Base-by-base conservation (phyloP, 2,329 filamentous ascomycete genomes). In the Boeremia lycopersici region DNA sequence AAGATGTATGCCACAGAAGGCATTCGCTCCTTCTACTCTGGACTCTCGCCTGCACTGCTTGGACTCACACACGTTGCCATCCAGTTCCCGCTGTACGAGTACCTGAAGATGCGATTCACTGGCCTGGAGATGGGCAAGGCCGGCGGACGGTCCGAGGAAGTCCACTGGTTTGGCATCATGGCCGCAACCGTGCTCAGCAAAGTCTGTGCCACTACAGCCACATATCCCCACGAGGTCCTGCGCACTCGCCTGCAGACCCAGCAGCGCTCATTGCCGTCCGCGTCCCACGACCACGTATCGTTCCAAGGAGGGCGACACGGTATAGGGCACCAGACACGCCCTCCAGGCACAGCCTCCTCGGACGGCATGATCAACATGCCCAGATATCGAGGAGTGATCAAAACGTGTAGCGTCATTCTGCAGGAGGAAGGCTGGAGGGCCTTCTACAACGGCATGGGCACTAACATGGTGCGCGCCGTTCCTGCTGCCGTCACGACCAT, bases 1-100 rank as follows among this genome's bases (percentile, higher is more conserved):
- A 97, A 97, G 76, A 99, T 99, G 93, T 99, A 97, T 74, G 85
- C 82, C 26, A 89, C 86, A 0, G 95, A 99, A 79, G 95, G 95
- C 42, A 76, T 99, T 34, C 79, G 85, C 5, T 93, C 93, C 0
- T 99, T 99, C 73, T 99, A 99, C 76, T 96, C 95, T 0, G 95
- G 95, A 10, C 85, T 99, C 30, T 91, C 92, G 0, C 95, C 95
- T 0, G 95, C 95, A 1, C 83, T 99, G 6, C 84, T 99, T 4
- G 95, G 95, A 6, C 82, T 99, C 47, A 91, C 92, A 0, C 95
- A 99, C 71, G 95, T 99, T 34, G 95, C 95, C 17, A 95, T 99
- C 17, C 95, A 99, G 72, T 98, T 99, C 65, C 95, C 95, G 0
- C 86, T 95, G 0, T 99, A 99, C 70, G 95, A 99, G 74, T 96